These are phyloP conservation scores for Mollisia scopiformis DNA, from an alignment of 2,329 filamentous ascomycete genomes.

Conservation along the genomic window DNA sequence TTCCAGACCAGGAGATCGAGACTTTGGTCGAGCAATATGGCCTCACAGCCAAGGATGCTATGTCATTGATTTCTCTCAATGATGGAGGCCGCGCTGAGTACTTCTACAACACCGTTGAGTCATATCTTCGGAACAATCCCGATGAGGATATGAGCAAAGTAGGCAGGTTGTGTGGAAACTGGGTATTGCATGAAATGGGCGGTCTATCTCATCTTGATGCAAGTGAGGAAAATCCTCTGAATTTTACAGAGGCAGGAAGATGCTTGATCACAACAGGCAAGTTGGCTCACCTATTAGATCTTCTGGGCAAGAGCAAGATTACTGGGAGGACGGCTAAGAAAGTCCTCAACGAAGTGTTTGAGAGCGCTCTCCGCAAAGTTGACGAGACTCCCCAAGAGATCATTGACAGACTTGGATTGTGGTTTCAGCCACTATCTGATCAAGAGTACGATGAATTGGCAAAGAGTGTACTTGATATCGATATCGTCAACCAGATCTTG, in stretches of 20 bases:
- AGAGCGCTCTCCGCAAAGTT: constrained; percentile 39
- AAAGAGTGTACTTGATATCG: constrained; percentile 52
- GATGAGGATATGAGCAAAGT: constrained; percentile 28
- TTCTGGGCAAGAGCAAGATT: constrained; percentile 46
- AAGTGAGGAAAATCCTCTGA: constrained; percentile 29
- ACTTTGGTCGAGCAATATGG: constrained; percentile 65
- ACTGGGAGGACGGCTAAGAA: constrained; percentile 62
- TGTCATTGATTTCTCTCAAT: constrained; percentile 77
- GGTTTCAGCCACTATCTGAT: constrained; percentile 55
- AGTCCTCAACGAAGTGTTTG: constrained; percentile 58
- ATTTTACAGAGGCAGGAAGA: constrained; percentile 27
- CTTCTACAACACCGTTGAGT: constrained; percentile 68
- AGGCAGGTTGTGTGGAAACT: constrained; percentile 58
- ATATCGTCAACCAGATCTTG: constrained; percentile 61
- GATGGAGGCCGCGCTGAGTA: constrained; percentile 81
- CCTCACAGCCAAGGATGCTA: constrained; percentile 80
- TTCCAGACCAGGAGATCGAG: constrained; percentile 72
- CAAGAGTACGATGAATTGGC: constrained; percentile 60
- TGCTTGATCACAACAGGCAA: constrained; percentile 28
- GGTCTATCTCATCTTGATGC: constrained; percentile 58
- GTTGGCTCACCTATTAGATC: constrained; percentile 48
- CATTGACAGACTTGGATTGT: constrained; percentile 58
- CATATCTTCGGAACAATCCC: constrained; percentile 19
- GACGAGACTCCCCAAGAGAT: constrained; percentile 49
- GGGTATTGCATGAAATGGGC: constrained; percentile 77